Evolutionary conservation across 2,329 filamentous ascomycete species (phyloP).

Genomic region (Aotearoamyces nothofagi): DNA sequence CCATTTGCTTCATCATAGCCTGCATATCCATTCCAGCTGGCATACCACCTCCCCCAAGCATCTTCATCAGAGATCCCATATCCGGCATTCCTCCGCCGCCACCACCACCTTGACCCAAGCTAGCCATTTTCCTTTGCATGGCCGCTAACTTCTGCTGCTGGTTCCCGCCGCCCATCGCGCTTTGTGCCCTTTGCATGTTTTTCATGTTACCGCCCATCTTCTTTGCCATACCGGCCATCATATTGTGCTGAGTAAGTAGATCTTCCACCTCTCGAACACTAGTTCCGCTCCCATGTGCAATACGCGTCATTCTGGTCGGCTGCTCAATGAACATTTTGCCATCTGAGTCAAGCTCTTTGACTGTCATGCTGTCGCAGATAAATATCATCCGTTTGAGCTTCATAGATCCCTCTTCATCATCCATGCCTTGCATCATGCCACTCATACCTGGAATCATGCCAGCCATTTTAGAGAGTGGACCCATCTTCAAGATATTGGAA

Average conservation of each 20-base stretch:
- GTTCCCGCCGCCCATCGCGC: conserved; percentile 79
- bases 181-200: conserved; percentile 90
- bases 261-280: conserved; percentile 90
- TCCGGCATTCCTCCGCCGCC: conserved; percentile 55
- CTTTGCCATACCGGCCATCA: conserved; percentile 99
- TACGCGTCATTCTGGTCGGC: conserved; percentile 80
- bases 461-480: conserved; percentile 89
- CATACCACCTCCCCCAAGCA: conserved; percentile 56
- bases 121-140: conserved; percentile 90
- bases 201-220: conserved; percentile 97
- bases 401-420: conserved; percentile 86
- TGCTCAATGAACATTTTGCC: conserved; percentile 90
- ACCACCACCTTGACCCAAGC: conserved; percentile 67
- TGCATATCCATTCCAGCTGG: conserved; percentile 58
- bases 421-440: conserved; percentile 88
- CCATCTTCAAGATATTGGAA: conserved; percentile 99
- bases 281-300: conserved; percentile 81
- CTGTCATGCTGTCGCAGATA: conserved; percentile 96
- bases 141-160: conserved; percentile 88
- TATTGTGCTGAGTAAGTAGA: conserved; percentile 88
- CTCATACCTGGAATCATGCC: conserved; percentile 96
- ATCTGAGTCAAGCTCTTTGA: conserved; percentile 87
- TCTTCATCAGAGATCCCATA: conserved; percentile 80
- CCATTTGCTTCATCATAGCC: conserved; percentile 64
- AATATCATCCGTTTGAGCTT: conserved; percentile 98